A percentile compares a stretch with the other conserved stretches of the same genome.
These are phyloP conservation scores for Lepiota venenata DNA, from an alignment of 768 basidiomycete genomes.

Conservation along the genomic window DNA sequence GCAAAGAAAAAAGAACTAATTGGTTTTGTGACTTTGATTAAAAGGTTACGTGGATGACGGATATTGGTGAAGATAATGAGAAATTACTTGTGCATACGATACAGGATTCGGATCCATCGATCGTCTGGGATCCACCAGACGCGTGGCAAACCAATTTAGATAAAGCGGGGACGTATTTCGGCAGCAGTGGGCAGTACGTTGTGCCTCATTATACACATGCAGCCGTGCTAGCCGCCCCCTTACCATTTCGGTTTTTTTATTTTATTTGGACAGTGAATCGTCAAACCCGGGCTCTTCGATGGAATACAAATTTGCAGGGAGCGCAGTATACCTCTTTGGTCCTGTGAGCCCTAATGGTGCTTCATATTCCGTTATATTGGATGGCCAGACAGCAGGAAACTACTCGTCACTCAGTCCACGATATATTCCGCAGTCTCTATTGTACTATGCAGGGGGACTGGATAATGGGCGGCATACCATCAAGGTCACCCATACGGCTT, in stretches of 20 bases:
- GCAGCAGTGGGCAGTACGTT: constrained; percentile 43
- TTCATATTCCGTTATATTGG: constrained; percentile 27
- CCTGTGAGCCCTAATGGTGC: constrained; percentile 30
- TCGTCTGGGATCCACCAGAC: constrained; percentile 27
- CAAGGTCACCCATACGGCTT: constrained; percentile 11
- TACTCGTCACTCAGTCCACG: constrained; percentile 18
- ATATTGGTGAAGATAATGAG: constrained; percentile 24
- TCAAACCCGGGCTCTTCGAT: constrained; percentile 18
- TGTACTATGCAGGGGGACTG: constrained; percentile 27
- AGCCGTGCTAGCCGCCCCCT: not conserved
- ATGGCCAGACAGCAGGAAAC: constrained; percentile 17
- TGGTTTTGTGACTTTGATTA: not conserved
- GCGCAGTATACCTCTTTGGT: constrained; percentile 36
- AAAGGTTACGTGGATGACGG: constrained; percentile 31
- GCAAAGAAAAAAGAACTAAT: not conserved
- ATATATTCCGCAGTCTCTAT: constrained; percentile 23
- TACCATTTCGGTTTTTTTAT: no score
- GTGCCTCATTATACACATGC: not conserved
- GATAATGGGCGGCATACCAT: constrained; percentile 25
- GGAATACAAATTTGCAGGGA: constrained; percentile 25
- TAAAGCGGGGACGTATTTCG: constrained; percentile 37
- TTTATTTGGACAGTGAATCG: constrained; percentile 14
- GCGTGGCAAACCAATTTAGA: constrained; percentile 31
- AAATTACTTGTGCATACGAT: constrained; percentile 22
- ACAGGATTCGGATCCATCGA: constrained; percentile 33